Conservation (phyloP, 2,329 filamentous ascomycete species). For the Neodidymelliopsis sp. region DNA sequence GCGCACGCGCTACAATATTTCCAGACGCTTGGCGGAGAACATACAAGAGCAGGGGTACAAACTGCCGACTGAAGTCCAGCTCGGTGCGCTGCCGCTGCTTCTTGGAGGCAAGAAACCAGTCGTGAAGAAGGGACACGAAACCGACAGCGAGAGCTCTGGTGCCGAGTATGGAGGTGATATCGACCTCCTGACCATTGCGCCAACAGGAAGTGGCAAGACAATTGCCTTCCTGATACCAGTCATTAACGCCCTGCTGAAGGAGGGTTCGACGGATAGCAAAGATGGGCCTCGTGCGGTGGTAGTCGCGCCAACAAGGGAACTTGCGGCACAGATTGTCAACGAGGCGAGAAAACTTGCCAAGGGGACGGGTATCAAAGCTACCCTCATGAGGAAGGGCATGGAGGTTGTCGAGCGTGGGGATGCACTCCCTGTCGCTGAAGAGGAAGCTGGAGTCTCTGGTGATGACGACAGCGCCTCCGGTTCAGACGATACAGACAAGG, state of each 20-base stretch:
- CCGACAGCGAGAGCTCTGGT: conserved; percentile 46
- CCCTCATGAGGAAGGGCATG: conserved; percentile 88
- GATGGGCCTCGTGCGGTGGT: conserved; percentile 52
- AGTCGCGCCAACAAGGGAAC: conserved; percentile 59
- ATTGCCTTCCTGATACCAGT: conserved; percentile 89
- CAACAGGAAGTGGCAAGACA: conserved; percentile 96
- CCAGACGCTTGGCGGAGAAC: conserved; percentile 77
- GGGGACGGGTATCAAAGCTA: conserved; percentile 80
- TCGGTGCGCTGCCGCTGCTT: conserved; percentile 82
- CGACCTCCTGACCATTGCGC: conserved; percentile 87
- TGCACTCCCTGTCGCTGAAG: conserved; percentile 51
- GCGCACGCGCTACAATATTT: conserved; percentile 74
- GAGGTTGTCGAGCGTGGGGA: conserved; percentile 56
- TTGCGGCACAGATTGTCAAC: conserved; percentile 60
- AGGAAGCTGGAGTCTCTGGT: conserved; percentile 44
- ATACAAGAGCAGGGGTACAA: conserved; percentile 83
- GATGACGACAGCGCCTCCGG: conserved; percentile 47
- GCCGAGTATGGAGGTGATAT: conserved; percentile 54
- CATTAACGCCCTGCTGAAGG: conserved; percentile 71
- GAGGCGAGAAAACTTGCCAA: conserved; percentile 83
- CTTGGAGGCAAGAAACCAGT: conserved; percentile 57
- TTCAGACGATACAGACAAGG: conserved; percentile 49
- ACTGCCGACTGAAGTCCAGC: conserved; percentile 91
- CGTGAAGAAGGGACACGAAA: conserved; percentile 30
- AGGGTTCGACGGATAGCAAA: conserved; percentile 32